phyloP scores from a whole-genome alignment of 148 eudicot genomes.

The Vaccinium macrocarpon region DNA sequence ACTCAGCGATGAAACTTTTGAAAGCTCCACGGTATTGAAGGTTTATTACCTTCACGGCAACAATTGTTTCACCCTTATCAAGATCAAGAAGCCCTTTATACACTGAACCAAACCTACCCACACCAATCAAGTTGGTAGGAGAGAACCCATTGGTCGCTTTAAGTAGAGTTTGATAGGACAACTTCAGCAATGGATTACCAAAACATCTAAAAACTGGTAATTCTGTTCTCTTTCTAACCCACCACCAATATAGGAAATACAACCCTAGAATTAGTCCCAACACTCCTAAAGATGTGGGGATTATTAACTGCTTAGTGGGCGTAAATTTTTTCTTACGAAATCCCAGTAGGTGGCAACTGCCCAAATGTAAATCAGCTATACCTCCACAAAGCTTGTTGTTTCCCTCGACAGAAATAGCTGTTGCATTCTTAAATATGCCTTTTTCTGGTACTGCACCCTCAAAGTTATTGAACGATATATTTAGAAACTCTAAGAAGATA shows the following conservation, averaged over 20 bases:
- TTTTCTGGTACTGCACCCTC: too few species aligned
- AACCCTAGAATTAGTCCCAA: neutral
- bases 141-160: too few species aligned
- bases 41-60: slow-evolving; percentile 6
- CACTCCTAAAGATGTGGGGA: neutral
- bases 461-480: too few species aligned
- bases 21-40: too few species aligned
- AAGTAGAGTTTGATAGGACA: slow-evolving; percentile 10
- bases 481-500: neutral
- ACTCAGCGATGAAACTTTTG: too few species aligned
- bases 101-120: neutral
- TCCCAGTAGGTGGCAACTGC: slow-evolving; percentile 11
- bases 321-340: neutral
- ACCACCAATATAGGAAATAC: neutral
- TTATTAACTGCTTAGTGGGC: neutral
- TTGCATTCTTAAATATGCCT: too few species aligned
- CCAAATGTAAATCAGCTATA: slow-evolving; percentile 20
- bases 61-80: neutral
- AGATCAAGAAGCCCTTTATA: neutral
- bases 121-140: too few species aligned
- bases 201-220: neutral
- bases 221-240: neutral
- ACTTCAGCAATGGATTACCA: neutral
- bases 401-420: too few species aligned
- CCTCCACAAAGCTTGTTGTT: slow-evolving; percentile 31